These are phyloP conservation scores for Clavispora carvajalis DNA, from an alignment of 805 yeast genomes.

Conservation along the genomic window DNA sequence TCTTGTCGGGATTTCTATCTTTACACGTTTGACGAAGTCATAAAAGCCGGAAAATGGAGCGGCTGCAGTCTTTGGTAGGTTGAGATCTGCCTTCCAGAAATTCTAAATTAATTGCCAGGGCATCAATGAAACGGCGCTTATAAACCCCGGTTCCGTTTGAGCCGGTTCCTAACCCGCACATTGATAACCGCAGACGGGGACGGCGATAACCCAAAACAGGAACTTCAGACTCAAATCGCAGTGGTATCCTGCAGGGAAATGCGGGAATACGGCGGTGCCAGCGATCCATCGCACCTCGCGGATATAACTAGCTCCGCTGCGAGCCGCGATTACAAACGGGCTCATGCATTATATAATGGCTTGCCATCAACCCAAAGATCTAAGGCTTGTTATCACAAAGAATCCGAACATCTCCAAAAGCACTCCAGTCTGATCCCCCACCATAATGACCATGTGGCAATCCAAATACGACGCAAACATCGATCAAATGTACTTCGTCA, in stretches of 20 bases:
- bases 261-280: background rate
- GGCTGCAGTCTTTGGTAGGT: too few species aligned
- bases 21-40: too few species aligned
- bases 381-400: background rate
- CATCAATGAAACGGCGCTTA: too few species aligned
- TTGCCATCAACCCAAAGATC: background rate
- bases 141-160: background rate
- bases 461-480: conserved; percentile 13
- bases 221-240: background rate
- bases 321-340: background rate
- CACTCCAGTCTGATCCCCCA: background rate
- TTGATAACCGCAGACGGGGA: background rate
- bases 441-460: conserved; percentile 6
- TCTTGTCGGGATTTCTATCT: too few species aligned
- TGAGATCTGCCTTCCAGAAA: too few species aligned
- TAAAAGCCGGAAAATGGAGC: too few species aligned
- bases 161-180: background rate
- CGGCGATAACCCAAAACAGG: background rate
- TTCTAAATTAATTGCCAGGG: too few species aligned
- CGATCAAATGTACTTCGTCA: conserved; percentile 13
- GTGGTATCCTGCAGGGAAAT: background rate
- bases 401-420: background rate
- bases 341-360: background rate
- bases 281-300: background rate
- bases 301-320: background rate